Base-by-base conservation (phyloP, 2,329 filamentous ascomycete genomes). In the Clonostachys chloroleuca region DNA sequence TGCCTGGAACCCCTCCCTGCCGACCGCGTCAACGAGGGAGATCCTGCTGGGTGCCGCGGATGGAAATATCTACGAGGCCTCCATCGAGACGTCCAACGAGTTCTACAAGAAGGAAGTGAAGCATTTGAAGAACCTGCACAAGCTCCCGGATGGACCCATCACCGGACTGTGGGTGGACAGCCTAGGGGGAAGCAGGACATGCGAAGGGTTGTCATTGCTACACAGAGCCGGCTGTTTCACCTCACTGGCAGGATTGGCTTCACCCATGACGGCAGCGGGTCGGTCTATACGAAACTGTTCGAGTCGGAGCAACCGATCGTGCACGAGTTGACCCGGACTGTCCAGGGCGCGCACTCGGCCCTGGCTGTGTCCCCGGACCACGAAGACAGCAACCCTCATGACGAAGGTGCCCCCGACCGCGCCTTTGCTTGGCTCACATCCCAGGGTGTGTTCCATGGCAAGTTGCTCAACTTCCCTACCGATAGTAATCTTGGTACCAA, bases 71-170 rank as follows among this genome's bases (percentile, higher is more conserved):
- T 97, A 96, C 68, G 94, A 99, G 68, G 86, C 86, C 16, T 97
- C 90, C 59, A 92, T 99, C 60, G 94, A 99, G 66, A 91, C 91
- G 5, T 88, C 90, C 13, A 91, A 87, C 43, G 94, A 97, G 63
- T 96, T 96, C 68, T 97, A 96, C 68, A 82, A 90, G 55, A 87
- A 92, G 61, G 92, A 97, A 66, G 94, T 99, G 64, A 91, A 90
- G 67, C 96, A 95, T 63, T 69, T 95, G 50, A 92, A 92, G 65
- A 80, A 78, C 35, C 78, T 99, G 17, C 91, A 92, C 64, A 92
- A 87, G 61, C 78, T 91, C 8, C 81, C 86, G 2, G 91, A 96
- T 63, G 89, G 87, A 1, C 83, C 92, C 1, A 80, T 97, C 35
- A 89, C 88, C 1, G 94, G 94, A 2, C 62, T 97, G 14, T 96